Base-by-base conservation (phyloP, 2,329 filamentous ascomycete species). In the Cladobotryum protrusum region DNA sequence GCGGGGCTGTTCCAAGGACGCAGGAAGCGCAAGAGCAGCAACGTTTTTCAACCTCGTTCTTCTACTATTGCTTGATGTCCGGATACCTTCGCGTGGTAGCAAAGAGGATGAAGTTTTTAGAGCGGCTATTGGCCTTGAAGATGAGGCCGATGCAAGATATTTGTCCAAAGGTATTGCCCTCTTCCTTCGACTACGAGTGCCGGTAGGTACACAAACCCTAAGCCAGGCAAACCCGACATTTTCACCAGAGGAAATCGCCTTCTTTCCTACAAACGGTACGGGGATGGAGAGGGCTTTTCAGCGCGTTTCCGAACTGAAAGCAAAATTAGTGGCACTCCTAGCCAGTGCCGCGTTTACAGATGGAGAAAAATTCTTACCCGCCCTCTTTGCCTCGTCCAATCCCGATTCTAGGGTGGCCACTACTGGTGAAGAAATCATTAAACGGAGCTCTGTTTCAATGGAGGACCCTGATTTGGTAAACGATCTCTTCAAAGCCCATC, bases 381-480 rank as follows among this genome's bases (percentile, higher is more conserved):
- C 89, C 1, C 69, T 97, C 1, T 90, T 87, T 63, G 90, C 91
- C 5, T 85, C 89, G 20, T 85, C 89, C 1, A 91, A 91, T 67
- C 73, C 83, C 1, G 93, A 96, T 56, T 89, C 85, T 34, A 81
- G 86, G 8, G 83, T 96, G 35, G 83, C 87, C 11, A 82, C 86
- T n/a, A 72, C 89, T n/a, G 92, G 88, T 0, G 89, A 96, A 50
- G 90, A 96, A 59, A 81, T 95, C 44, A 69, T 97, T 56, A 99
- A 96, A 68, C 78, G 91, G 56, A 86, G 81, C 29, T 78, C 81
- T 2, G 79, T 87, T 8, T 82, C 87, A 8, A 72, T 96, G 20
- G 92, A 97, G 63, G 78, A 89, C 54, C 60, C 73, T 9, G 58
- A 65, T 1, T 67, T 90, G 2, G 75, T 95, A 3, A 70, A 78